Base-by-base conservation (phyloP, 1,284 basidiomycete species). In the Tilletia setariae region DNA sequence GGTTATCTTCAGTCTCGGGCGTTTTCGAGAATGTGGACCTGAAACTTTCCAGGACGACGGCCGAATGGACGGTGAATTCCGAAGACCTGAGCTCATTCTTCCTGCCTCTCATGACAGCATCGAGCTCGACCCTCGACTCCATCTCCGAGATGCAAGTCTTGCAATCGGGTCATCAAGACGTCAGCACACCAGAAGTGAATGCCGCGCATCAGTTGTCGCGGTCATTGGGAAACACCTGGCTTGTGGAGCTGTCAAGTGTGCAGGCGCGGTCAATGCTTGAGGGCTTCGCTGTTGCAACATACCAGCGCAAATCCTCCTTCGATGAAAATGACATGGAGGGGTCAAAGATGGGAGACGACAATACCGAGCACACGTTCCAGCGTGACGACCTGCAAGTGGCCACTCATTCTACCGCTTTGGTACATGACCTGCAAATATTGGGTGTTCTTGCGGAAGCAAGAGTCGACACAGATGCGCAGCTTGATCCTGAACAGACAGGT, bases 351-450 rank as follows among this genome's bases (percentile, higher is more conserved):
- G 23, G 11, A 6, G 53, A 25, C 15, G 53, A 59, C 21, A 23
- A 9, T 8, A 8, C 28, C 8, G 9, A 16, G n/a, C 53, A 23
- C 9, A 32, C n/a, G n/a, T 6, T 32, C 23, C 23, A 28, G 19
- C 53, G 28, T 1, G 53, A 59, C 19, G 28, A 23, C 1, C 23
- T 59, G 9, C 53, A 59, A 59, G 28, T 32, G 15, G 13, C 30
- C n/a, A 32, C 28, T 30, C 15, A 16, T 9, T 59, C 28, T 19
- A 25, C 15, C 28, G 64, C 59, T 4, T 63, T 69, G 65, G 32
- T 42, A 9, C 21, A 69, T 13, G 68, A 69, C 23, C 65, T 67
- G 1, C n/a, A 46, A 11, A 61, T 69, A 19, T 15, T 69, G 11
- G 46, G 30, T 8, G 53, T 66, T 25, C 51, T 66, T 56, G 68